Percentiles rank a stretch among this genome's conserved stretches.
Evolutionary conservation across 208 protist genomes (phyloP).

Genomic region (Acanthamoeba castellanii): DNA sequence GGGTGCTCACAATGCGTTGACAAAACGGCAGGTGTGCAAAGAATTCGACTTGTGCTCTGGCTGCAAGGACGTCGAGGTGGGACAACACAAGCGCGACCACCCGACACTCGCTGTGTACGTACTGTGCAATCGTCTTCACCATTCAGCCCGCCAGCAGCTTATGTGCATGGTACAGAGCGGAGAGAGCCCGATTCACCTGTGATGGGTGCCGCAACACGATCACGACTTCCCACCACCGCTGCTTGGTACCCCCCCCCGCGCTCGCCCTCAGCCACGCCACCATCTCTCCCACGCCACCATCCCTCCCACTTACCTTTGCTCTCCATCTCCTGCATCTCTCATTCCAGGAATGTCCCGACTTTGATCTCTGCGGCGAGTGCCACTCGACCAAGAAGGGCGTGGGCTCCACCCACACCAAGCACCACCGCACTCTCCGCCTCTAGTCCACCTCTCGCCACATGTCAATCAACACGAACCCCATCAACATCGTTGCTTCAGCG

Average conservation of each 20-base stretch:
- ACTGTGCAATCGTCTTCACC: not conserved
- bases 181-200: not conserved
- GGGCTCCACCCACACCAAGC: not conserved
- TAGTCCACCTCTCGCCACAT: not conserved
- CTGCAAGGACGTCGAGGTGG: not conserved
- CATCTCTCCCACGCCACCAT: too few species aligned
- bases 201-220: not conserved
- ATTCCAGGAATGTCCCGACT: constrained; percentile 45
- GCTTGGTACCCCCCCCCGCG: not conserved
- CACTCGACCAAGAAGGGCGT: not conserved
- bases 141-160: too few species aligned
- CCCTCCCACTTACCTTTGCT: not conserved
- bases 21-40: constrained; percentile 17
- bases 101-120: not conserved
- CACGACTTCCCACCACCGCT: not conserved
- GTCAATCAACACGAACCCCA: not conserved
- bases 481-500: too few species aligned
- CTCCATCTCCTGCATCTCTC: too few species aligned
- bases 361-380: constrained; percentile 52
- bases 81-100: not conserved
- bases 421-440: not conserved
- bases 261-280: too few species aligned
- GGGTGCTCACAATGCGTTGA: not conserved
- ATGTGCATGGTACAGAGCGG: not conserved
- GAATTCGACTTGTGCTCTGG: constrained; percentile 18